These are phyloP conservation scores for Talaromyces proteolyticus DNA, from an alignment of 495 filamentous ascomycete genomes.

Conservation along the genomic window DNA sequence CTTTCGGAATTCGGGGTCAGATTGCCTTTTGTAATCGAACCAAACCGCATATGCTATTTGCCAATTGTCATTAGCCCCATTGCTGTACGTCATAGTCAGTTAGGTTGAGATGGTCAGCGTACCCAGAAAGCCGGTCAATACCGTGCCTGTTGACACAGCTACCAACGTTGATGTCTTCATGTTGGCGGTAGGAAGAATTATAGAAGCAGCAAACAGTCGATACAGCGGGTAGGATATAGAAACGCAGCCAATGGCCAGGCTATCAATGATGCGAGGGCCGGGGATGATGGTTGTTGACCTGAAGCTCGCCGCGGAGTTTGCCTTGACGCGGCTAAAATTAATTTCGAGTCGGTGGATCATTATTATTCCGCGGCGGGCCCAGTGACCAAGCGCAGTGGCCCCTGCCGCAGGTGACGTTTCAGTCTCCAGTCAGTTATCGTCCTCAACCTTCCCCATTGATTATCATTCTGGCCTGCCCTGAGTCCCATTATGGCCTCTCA, in stretches of 20 bases:
- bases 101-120: slow-evolving; percentile 17
- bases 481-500: slow-evolving; percentile 1
- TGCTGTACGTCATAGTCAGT: slow-evolving; percentile 9
- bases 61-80: slow-evolving; percentile 2
- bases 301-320: slow-evolving; percentile 10
- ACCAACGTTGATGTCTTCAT: slow-evolving; percentile 68
- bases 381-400: slow-evolving; percentile 30
- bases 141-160: slow-evolving; percentile 64
- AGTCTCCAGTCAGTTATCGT: not conserved
- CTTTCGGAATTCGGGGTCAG: slow-evolving; percentile 81
- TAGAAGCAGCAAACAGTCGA: too few species aligned
- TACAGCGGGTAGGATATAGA: too few species aligned
- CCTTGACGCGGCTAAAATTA: slow-evolving; percentile 17
- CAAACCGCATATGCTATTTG: slow-evolving; percentile 72
- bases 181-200: slow-evolving; percentile 18
- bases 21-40: slow-evolving; percentile 91
- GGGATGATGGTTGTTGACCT: slow-evolving; percentile 1
- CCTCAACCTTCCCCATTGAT: not conserved
- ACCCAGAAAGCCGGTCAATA: slow-evolving; percentile 74
- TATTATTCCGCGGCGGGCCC: slow-evolving; percentile 36
- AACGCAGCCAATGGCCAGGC: too few species aligned
- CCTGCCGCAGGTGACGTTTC: not conserved
- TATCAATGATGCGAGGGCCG: slow-evolving; percentile 1
- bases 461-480: not conserved
- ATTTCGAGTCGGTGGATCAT: slow-evolving; percentile 38